Evolutionary conservation across 495 filamentous ascomycete genomes (phyloP), one percentile per base, ranked within the genome.

Genomic region (Penicillium goetzii): DNA sequence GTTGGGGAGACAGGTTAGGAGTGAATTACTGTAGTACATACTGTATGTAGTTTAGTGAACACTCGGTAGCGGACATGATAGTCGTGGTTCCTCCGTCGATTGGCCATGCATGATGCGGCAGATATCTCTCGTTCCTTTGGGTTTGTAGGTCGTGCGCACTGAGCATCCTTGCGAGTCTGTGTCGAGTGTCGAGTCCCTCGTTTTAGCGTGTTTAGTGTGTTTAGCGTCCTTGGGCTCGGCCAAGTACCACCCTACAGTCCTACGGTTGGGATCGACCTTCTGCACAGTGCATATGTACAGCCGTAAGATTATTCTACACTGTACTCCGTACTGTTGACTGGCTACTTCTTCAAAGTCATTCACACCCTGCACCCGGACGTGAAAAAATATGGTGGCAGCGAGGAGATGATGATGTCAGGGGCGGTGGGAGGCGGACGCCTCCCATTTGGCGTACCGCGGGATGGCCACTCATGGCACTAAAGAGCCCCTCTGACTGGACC

Each of bases 321-420:
- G n/a, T n/a, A n/a, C n/a, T n/a, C n/a, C n/a, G n/a, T n/a, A 36
- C 12, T 36, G 12, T 40, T 15, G 5, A 40, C 36, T 40, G 36
- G 36, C 14, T 40, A 3, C 17, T 11, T 17, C 12, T 17, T 36
- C 41, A 43, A 43, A 10, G n/a, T 19, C 10, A 6, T 43, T 19
- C n/a, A 43, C 19, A 7, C 10, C 34, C 41, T 43, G 15, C 38
- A 3, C 38, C 38, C 21, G 47, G 15, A 2, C 14, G 15, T 10
- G 21, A 23, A 33, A 55, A 34, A 25, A 36, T 0, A 7, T n/a
- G n/a, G 52, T 49, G 50, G 50, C 28, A n/a, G 32, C 11, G 17
- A 5, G 38, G 50, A 54, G 17, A 45, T 38, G 34, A 45, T 61
- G 59, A 61, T 61, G 50, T 61, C 59, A 55, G 59, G 36, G 58